These are phyloP conservation scores for Emmonsia crescens DNA, from an alignment of 2,329 filamentous ascomycete species.

Conservation along the genomic window DNA sequence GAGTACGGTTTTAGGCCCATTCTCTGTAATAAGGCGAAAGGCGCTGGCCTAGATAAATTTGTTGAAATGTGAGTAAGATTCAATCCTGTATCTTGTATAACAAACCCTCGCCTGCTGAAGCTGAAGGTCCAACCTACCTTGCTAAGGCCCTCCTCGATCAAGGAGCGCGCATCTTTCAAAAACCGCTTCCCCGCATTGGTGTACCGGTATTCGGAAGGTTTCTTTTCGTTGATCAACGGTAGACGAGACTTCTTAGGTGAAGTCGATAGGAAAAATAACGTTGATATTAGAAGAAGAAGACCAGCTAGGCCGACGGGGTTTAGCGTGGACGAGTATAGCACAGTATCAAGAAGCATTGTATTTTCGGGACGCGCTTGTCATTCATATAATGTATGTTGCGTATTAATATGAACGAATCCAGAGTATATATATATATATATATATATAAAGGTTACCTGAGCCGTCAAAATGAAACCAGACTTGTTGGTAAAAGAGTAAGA, in stretches of 20 bases:
- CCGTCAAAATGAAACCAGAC: neutral
- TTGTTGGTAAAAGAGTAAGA: neutral
- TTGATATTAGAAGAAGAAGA: neutral
- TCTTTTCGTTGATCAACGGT: slow-evolving; percentile 2
- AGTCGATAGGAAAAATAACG: neutral
- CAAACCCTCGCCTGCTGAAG: slow-evolving; percentile 1
- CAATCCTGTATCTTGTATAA: slow-evolving; percentile 4
- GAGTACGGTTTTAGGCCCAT: slow-evolving; percentile 15
- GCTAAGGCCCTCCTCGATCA: slow-evolving; percentile 3
- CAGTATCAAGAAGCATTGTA: neutral
- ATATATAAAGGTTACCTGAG: neutral
- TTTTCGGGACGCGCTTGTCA: neutral
- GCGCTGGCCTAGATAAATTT: slow-evolving; percentile 10
- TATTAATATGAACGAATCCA: neutral
- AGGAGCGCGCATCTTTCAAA: slow-evolving; percentile 8
- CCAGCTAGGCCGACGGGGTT: neutral
- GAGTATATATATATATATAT: too few relatives aligned
- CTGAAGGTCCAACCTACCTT: slow-evolving; percentile 4
- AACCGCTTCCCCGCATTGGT: slow-evolving; percentile 9
- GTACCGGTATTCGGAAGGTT: neutral
- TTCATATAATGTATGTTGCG: neutral
- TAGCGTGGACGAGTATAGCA: neutral
- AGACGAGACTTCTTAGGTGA: neutral
- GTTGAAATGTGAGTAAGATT: slow-evolving; percentile 12
- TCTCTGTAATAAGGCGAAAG: slow-evolving; percentile 14